Conservation (phyloP, 2,329 filamentous ascomycete genomes). For the Fusarium fracticaudum region DNA sequence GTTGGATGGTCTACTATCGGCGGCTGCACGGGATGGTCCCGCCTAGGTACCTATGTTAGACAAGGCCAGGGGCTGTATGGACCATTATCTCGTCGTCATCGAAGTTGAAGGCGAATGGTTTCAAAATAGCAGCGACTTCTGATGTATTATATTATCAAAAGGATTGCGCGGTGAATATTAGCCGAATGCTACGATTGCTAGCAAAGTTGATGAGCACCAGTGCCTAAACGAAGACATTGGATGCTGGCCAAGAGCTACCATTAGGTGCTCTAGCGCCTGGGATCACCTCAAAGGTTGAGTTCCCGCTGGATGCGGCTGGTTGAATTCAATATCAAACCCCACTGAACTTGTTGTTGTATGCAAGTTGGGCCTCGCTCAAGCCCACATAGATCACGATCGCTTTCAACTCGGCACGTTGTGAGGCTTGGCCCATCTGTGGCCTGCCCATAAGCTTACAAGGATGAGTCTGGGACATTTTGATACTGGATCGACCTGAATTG, state of each 20-base stretch:
- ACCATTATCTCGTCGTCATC: conserved; percentile 24
- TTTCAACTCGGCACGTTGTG: conserved; percentile 17
- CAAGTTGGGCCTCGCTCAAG: conserved; percentile 17
- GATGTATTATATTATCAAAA: background rate
- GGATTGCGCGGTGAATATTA: background rate
- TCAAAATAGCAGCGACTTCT: background rate
- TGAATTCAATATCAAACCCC: conserved; percentile 30
- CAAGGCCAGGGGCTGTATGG: conserved; percentile 9
- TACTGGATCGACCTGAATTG: background rate
- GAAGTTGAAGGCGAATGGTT: background rate
- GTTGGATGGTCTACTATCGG: conserved; percentile 25
- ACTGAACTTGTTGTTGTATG: conserved; percentile 18
- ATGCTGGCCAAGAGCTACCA: background rate
- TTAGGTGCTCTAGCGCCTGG: background rate
- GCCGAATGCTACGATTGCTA: background rate
- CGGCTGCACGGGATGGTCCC: conserved; percentile 23
- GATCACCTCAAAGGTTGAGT: background rate
- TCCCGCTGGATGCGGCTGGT: conserved; percentile 28
- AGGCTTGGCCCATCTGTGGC: conserved; percentile 21
- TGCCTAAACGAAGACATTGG: background rate
- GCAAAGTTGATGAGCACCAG: background rate
- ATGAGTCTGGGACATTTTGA: conserved; percentile 3
- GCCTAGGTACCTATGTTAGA: background rate
- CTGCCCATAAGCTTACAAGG: conserved; percentile 9
- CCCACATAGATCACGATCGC: conserved; percentile 31